Base-by-base conservation (phyloP, 2,329 filamentous ascomycete species). In the Claviceps africana region DNA sequence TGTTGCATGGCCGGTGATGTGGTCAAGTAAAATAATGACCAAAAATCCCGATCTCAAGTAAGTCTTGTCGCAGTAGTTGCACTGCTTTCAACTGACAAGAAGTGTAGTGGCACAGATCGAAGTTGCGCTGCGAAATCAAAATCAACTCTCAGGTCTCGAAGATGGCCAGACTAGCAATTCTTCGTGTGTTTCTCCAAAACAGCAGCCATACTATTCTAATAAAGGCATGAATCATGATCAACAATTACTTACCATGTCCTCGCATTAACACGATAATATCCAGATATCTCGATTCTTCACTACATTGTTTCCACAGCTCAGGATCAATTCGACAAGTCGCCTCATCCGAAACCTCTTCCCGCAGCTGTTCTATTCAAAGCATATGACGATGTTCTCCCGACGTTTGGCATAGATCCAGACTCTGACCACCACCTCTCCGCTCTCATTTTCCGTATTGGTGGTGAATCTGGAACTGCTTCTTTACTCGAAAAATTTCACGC, bases 331-430 rank as follows among this genome's bases (percentile, higher is more conserved):
- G 70, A 77, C 46, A 67, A 67, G 11, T 70, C 79, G 2, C 72
- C 79, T 1, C 77, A 82, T 53, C 75, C 76, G 48, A 78, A 85
- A 59, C 76, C 78, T 52, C 73, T 85, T 22, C 83, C 86, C 3
- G 88, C 85, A 53, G 82, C 82, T 62, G 87, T 88, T 10, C 76
- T 95, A 19, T 94, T 94, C 67, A 76, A 77, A 51, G 87, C 88
- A 31, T 94, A 94, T 64, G 85, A 93, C 62, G 74, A 79, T 52
- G 75, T 90, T 43, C 77, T 95, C n/a, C 79, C 78, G 5, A 73
- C 81, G 57, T 73, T 86, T 70, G 84, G 81, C 51, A 72, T 88
- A 57, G 77, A 87, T 54, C 76, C 81, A n/a, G 82, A 86, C 60
- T 75, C 85, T 58, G 86, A 90, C 61, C 81, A 82, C 59, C 80